A percentile compares a stretch with the other conserved stretches of the same genome.
Evolutionary conservation across 495 filamentous ascomycete species (phyloP).

Genomic region (Podospora appendiculata): DNA sequence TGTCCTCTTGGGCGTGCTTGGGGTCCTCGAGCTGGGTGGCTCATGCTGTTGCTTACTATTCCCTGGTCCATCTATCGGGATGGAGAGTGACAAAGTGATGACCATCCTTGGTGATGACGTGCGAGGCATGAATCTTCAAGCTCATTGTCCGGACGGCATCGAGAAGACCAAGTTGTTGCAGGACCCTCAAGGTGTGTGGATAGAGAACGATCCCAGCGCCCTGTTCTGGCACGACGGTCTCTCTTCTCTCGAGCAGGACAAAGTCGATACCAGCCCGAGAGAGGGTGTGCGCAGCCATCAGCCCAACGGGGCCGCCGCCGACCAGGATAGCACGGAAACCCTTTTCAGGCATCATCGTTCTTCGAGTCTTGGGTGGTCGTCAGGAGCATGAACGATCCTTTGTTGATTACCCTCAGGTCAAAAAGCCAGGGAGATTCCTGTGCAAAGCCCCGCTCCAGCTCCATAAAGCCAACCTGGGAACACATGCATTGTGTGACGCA

Average conservation of each 20-base stretch:
- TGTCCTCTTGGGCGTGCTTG: no score
- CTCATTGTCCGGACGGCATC: constrained; percentile 2
- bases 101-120: background rate
- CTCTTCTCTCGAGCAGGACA: background rate
- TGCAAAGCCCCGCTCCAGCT: no score
- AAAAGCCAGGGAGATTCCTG: no score
- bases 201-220: background rate
- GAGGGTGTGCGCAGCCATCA: constrained; percentile 31
- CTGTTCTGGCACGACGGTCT: background rate
- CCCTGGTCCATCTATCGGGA: background rate
- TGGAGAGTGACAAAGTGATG: background rate
- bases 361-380: no score
- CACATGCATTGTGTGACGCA: no score
- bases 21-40: background rate
- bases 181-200: background rate
- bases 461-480: no score
- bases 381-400: no score
- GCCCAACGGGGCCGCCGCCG: constrained; percentile 43
- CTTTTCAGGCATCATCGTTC: no score
- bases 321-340: constrained; percentile 44
- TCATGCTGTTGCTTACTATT: background rate
- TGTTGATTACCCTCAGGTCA: no score
- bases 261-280: background rate
- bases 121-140: background rate
- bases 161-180: background rate